These are phyloP conservation scores for Fusarium humuli DNA, from an alignment of 2,329 filamentous ascomycete species.

Conservation along the genomic window DNA sequence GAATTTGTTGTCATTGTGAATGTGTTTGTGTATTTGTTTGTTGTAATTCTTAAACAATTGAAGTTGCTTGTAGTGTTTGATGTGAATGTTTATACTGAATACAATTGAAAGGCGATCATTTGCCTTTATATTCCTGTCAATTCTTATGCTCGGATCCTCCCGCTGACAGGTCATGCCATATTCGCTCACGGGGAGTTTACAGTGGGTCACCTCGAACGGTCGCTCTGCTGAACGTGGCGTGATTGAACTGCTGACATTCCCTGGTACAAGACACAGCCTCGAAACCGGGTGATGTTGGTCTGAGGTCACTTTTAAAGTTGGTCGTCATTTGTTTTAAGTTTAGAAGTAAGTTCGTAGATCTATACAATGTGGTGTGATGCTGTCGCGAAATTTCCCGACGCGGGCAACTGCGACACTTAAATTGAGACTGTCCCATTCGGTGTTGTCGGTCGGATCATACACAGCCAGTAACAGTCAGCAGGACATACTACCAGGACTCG, in stretches of 20 bases:
- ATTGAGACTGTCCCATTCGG: not conserved
- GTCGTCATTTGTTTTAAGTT: not conserved
- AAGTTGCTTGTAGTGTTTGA: not conserved
- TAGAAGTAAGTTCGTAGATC: not conserved
- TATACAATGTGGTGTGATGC: not conserved
- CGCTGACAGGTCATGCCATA: not conserved
- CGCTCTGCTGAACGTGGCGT: not conserved
- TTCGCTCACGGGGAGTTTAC: not conserved
- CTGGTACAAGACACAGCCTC: not conserved
- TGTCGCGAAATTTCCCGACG: not conserved
- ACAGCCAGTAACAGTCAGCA: too few relatives aligned
- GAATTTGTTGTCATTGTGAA: constrained; percentile 12
- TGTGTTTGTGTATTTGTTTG: not conserved
- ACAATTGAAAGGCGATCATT: not conserved
- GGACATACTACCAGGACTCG: too few relatives aligned
- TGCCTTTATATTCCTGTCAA: not conserved
- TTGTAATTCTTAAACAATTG: not conserved
- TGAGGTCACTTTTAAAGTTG: not conserved
- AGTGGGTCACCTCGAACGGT: constrained; percentile 1
- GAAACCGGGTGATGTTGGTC: not conserved
- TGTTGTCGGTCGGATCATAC: too few relatives aligned
- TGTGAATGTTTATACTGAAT: not conserved
- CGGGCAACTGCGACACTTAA: not conserved
- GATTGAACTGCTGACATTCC: not conserved
- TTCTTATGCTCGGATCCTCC: not conserved